Evolutionary conservation across 305 asterid genomes (phyloP), one percentile per base, ranked within the genome.

Genomic region (Fraxinus greggii): DNA sequence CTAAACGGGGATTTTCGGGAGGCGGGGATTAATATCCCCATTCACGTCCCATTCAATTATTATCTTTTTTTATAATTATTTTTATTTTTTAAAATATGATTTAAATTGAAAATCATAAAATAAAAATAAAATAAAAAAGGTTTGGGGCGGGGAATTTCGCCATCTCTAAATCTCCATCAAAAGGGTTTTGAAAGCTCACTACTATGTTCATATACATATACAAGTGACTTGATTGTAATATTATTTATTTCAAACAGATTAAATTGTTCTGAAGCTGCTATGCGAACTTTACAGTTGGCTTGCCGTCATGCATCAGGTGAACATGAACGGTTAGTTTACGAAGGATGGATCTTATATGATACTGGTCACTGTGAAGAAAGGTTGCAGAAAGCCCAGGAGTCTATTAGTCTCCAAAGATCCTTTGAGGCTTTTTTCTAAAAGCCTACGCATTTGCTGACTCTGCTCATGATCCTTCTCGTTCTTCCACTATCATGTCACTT

Each of bases 341-440:
- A 96, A 90, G 99, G 99, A 51, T 96, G 99, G 98, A 94, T 96
- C 85, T 86, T 96, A 79, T 96, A 96, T 38, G 99, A 96, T 82
- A 92, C 96, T 17, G 98, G 99, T 24, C 97, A 94, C 85, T 96
- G 95, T 42, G 98, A 92, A 81, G 99, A 96, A 90, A 98, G 98
- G 76, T 92, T 93, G 35, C 85, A 72, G 80, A 96, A 94, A 85
- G 98, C 98, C 6, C 98, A 93, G 90, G 98, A 94, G 85, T 94
- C 99, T 76, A 93, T 96, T 77, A 84, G 77, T 84, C 93, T 91
- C 75, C 93, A 91, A 85, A 93, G 99, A 90, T 96, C 99, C 56
- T 96, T 96, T 54, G 99, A 96, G 90, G 99, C 99, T 94, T 93
- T 88, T 96, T 96, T 91, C 87, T 96, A 87, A 94, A 96, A 91